Evolutionary conservation across 768 basidiomycete species (phyloP), one percentile per base, ranked within the genome.

Genomic region (Rhodosporidiobolus odoratus): DNA sequence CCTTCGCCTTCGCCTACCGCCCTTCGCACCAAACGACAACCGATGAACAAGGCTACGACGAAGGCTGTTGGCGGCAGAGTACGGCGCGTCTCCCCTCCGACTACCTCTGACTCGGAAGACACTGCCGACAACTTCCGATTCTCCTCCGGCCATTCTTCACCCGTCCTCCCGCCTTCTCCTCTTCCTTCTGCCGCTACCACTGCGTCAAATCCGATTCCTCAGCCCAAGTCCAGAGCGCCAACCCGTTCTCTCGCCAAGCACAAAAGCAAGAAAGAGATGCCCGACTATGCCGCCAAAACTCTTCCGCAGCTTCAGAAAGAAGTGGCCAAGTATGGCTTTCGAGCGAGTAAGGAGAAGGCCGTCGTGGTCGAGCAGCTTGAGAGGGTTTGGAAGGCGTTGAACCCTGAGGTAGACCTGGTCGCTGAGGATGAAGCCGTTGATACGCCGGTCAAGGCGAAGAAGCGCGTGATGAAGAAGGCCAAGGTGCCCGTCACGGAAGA

Each of bases 361-460:
- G 73, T 74, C 25, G 45, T 74, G 56, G 66, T 65, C 23, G 53
- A 41, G n/a, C 73, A 74, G 43, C 32, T 74, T 25, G n/a, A 34
- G 27, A 25, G 37, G 40, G 59, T 68, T 12, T 74, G 73, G 73
- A 54, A 19, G n/a, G 73, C 69, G 53, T 32, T 68, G 53, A 60
- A 74, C 41, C 60, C 63, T 13, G 41, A 17, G n/a, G 1, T 40
- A 15, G 35, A 12, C 27, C 21, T 9, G 0, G 64, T 19, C 9
- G 32, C 52, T 53, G 27, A 7, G 8, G 27, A 13, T 53, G 27
- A 5, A 2, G 45, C 16, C 32, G n/a, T 3, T 8, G 35, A 3
- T 13, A 43, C 21, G 41, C n/a, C 40, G 66, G 35, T 3, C 40
- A 45, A 8, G 38, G 27, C 17, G 52, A 53, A 50, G 62, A 52